Base-by-base conservation (phyloP, 441 rosid genomes). In the Croton laevigatus region DNA sequence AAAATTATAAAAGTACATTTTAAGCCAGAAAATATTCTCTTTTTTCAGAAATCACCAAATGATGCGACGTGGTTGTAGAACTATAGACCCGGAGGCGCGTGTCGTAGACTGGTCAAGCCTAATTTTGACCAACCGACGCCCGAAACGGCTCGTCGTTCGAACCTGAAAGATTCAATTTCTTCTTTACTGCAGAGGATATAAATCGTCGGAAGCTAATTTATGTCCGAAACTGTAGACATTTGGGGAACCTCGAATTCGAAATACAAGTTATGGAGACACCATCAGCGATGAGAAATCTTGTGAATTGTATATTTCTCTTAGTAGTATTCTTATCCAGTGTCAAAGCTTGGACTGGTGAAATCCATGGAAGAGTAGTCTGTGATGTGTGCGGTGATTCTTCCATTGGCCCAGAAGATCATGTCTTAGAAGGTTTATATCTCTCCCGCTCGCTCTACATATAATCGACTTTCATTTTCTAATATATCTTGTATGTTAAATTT, bases 331-430 rank as follows among this genome's bases (percentile, higher is more conserved):
- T 77, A 14, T 73, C 82, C 62, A 67, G 77, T 58, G 97, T 83
- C 54, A 74, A 73, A 69, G 90, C 89, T 75, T 91, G 98, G 97
- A 90, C 94, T 58, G 94, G 97, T 59, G 97, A 94, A 83, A 87
- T 94, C 71, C 95, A 81, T 37, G 96, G 96, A 55, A 86, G 97
- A 75, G 97, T 94, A 72, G 91, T 94, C 64, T 94, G 97, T 71
- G 97, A 94, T 81, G 91, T 89, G 38, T 94, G 94, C 73, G 92
- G 83, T 5, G 95, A 94, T 85, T 90, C 89, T 66, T 88, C 97
- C 37, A 83, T 94, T 65, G 97, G 97, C 69, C 97, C 94, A 60
- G 96, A 94, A 82, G 97, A 91, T 75, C 97, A 94, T 82, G 82
- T 89, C 67, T 86, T 89, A 62, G 87, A 90, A 89, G 97, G 98